Evolutionary conservation across 163 green algal species (phyloP), one percentile per base, ranked within the genome.

Genomic region (Picocystis sp.): DNA sequence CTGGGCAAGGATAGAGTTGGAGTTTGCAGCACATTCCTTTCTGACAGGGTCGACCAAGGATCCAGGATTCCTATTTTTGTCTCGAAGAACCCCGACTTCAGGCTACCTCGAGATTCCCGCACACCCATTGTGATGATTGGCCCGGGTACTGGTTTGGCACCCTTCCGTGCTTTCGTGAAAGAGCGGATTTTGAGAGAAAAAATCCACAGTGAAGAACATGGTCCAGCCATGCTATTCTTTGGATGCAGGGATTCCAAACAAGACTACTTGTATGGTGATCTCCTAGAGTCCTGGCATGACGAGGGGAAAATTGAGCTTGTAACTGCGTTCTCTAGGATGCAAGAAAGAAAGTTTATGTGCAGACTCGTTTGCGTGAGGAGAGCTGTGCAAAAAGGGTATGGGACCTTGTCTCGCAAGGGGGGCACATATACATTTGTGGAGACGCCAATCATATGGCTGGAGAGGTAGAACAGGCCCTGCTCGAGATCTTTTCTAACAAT

Each of bases 91-190:
- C 85, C 85, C 2, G 78, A 89, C 62, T 95, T 95, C 74, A 66
- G 81, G 35, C 73, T 94, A 56, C 85, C 85, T 0, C 0, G 35
- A 0, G 45, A 64, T 54, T 55, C 68, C 1, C 23, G 59, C 11
- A 76, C 62, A 12, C 85, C 86, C 17, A 81, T 91, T 53, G 74
- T 93, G 47, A 93, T 93, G 84, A 75, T 94, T 11, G 82, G 84
- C 0, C 81, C 83, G 0, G 85, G 85, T 58, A 94, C 84, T 9
- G 84, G 84, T 24, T 70, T 94, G 12, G 82, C 84, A 5, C 83
- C 84, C 46, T 94, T 94, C 74, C 73, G 73, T 46, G 57, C 67
- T 1, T 82, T 82, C 61, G 61, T 82, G 52, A 61, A 79, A 62
- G 65, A 81, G 22, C 43, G 54, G 11, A 72, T 82, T 46, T 44